These are phyloP conservation scores for Aspergillus pseudotamarii DNA, from an alignment of 2,329 filamentous ascomycete species.

Conservation along the genomic window DNA sequence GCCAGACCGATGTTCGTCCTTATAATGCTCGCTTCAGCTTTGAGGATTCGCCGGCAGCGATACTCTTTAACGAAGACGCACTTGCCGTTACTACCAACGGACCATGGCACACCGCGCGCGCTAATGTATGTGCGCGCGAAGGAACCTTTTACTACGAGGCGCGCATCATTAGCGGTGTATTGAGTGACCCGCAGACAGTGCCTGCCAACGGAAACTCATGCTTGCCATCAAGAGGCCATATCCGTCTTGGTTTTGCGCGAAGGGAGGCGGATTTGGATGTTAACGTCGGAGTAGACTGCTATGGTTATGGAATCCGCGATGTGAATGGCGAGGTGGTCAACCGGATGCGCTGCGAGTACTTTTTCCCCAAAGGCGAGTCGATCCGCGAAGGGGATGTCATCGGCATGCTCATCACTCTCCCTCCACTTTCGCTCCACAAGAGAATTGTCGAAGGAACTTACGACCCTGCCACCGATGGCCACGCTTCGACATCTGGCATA, in stretches of 20 bases:
- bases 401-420: conserved; percentile 87
- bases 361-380: conserved; percentile 77
- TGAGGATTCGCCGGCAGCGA: conserved; percentile 84
- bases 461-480: conserved; percentile 76
- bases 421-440: conserved; percentile 79
- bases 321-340: conserved; percentile 88
- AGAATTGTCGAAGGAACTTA: conserved; percentile 87
- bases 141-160: conserved; percentile 95
- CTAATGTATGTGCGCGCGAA: conserved; percentile 87
- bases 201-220: conserved; percentile 25
- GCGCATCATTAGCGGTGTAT: conserved; percentile 74
- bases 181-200: conserved; percentile 28
- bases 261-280: conserved; percentile 51
- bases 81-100: conserved; percentile 85
- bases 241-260: conserved; percentile 51
- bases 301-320: conserved; percentile 92
- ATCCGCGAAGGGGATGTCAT: conserved; percentile 91
- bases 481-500: conserved; percentile 28
- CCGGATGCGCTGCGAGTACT: conserved; percentile 89
- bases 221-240: conserved; percentile 44
- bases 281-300: conserved; percentile 83
- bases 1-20: conserved; percentile 82
- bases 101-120: conserved; percentile 86
- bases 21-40: conserved; percentile 85
- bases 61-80: conserved; percentile 77